Conservation (phyloP, 345 rosid species). For the Populus nigra region DNA sequence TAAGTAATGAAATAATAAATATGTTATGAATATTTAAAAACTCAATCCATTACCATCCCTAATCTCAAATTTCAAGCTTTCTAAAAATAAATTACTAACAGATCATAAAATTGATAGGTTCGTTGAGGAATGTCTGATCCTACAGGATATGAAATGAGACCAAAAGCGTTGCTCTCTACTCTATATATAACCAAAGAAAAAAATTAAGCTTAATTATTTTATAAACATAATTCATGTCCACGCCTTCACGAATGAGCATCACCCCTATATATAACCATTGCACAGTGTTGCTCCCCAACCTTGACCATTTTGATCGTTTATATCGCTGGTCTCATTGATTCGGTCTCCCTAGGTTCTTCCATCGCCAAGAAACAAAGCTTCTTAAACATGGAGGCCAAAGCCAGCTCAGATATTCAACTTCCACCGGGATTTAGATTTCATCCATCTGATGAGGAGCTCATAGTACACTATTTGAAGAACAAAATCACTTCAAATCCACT, state of each 20-base stretch:
- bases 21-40: too few relatives aligned
- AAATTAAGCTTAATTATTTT: not conserved
- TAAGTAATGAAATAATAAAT: too few relatives aligned
- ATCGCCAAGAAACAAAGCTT: constrained; percentile 13
- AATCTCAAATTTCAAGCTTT: too few relatives aligned
- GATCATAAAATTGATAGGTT: too few relatives aligned
- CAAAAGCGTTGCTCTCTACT: constrained; percentile 21
- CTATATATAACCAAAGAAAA: not conserved
- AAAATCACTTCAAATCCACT: constrained; percentile 39
- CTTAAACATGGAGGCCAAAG: constrained; percentile 27
- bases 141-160: constrained; percentile 7
- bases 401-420: constrained; percentile 28
- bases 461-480: constrained; percentile 42
- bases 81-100: too few relatives aligned
- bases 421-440: constrained; percentile 55
- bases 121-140: not conserved
- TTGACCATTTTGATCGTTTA: constrained; percentile 15
- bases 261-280: constrained; percentile 20
- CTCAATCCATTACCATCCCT: too few relatives aligned
- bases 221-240: not conserved
- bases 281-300: constrained; percentile 4
- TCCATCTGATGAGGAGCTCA: constrained; percentile 51
- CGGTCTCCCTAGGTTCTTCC: constrained; percentile 12
- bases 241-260: not conserved
- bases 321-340: constrained; percentile 10